Conservation (phyloP, 1,284 basidiomycete genomes). For the Ganoderma lingzhi region DNA sequence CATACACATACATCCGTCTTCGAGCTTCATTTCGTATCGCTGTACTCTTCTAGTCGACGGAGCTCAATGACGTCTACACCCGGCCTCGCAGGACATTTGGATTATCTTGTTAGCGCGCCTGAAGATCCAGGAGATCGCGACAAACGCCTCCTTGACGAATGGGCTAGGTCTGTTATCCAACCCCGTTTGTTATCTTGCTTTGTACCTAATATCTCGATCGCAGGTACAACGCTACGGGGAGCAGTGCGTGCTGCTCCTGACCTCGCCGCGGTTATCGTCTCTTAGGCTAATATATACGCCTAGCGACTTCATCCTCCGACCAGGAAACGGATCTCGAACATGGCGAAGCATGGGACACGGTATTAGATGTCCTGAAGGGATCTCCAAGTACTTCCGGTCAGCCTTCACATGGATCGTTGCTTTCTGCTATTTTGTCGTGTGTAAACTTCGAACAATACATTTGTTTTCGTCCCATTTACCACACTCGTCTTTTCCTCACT, state of each 20-base stretch:
- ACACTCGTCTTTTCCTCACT: not conserved
- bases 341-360: slow-evolving; percentile 35
- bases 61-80: slow-evolving; percentile 26
- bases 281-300: slow-evolving; percentile 3
- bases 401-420: slow-evolving; percentile 21
- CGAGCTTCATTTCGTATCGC: not conserved
- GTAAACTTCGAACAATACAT: slow-evolving; percentile 32
- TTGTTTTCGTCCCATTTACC: slow-evolving; percentile 20
- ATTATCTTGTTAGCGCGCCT: slow-evolving; percentile 39
- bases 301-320: slow-evolving; percentile 16
- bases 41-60: not conserved
- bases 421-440: slow-evolving; percentile 44
- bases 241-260: slow-evolving; percentile 17
- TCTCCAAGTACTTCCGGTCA: slow-evolving; percentile 13
- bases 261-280: not conserved
- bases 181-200: not conserved
- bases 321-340: slow-evolving; percentile 17
- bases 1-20: not conserved
- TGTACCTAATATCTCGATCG: slow-evolving; percentile 9
- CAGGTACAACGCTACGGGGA: slow-evolving; percentile 21
- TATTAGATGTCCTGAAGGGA: slow-evolving; percentile 35
- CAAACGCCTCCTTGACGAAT: slow-evolving; percentile 44
- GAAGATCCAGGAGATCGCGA: slow-evolving; percentile 43
- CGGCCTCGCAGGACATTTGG: slow-evolving; percentile 38
- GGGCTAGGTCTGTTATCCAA: slow-evolving; percentile 42